A percentile compares a stretch with the other conserved stretches of the same genome.
phyloP scores from a whole-genome alignment of 176 grass and related monocot genomes.

The Themeda triandra region DNA sequence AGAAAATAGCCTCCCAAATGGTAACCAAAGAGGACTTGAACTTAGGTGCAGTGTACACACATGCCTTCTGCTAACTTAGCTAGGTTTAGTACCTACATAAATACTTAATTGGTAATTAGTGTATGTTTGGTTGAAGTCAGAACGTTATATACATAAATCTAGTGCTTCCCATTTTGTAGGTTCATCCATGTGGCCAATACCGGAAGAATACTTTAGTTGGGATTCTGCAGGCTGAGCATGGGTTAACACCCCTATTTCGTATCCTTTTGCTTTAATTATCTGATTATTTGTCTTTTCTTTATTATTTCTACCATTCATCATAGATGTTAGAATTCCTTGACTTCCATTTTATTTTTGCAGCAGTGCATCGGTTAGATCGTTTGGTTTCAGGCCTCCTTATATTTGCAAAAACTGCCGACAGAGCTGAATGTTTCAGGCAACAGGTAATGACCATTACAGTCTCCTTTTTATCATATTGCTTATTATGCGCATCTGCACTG shows the following conservation, averaged over 20 bases:
- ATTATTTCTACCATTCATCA: background rate
- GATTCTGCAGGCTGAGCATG: slow-evolving; percentile 91
- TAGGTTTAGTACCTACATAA: background rate
- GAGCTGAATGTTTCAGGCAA: slow-evolving; percentile 85
- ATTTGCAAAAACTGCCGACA: slow-evolving; percentile 83
- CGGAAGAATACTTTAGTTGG: slow-evolving; percentile 92
- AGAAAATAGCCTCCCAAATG: background rate
- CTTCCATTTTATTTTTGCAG: slow-evolving; percentile 59
- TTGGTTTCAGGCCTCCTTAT: slow-evolving; percentile 99
- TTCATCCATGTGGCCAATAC: slow-evolving; percentile 97
- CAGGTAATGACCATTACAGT: slow-evolving; percentile 46
- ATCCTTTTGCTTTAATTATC: slow-evolving; percentile 58
- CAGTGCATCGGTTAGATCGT: slow-evolving; percentile 88
- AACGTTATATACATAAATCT: background rate
- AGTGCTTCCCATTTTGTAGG: slow-evolving; percentile 38
- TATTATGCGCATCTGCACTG: slow-evolving; percentile 11
- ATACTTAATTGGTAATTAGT: background rate
- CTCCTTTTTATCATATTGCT: slow-evolving; percentile 7
- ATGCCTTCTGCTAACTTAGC: background rate
- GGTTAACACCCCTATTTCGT: slow-evolving; percentile 74
- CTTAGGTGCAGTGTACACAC: background rate
- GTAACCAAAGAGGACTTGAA: background rate
- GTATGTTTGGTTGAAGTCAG: slow-evolving; percentile 13
- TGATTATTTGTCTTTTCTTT: slow-evolving; percentile 9
- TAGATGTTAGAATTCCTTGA: slow-evolving; percentile 54